Base-by-base conservation (phyloP, 495 filamentous ascomycete species). In the Aspergillus leporis region DNA sequence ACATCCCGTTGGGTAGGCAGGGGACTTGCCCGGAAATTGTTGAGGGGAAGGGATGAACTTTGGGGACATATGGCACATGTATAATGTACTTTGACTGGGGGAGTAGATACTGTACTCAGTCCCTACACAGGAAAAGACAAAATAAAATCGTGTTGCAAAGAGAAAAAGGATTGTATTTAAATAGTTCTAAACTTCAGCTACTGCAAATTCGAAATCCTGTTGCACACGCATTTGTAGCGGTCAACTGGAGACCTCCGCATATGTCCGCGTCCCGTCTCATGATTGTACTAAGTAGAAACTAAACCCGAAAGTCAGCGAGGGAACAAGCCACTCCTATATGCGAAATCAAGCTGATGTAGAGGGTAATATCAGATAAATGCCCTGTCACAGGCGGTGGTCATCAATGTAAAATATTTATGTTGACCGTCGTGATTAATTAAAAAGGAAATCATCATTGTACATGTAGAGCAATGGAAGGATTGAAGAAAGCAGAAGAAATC, bases 341-440 rank as follows among this genome's bases (percentile, higher is more conserved):
- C 22, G 13, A 56, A n/a, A n/a, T 41, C 13, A 41, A 41, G 14
- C 6, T 41, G 38, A 16, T 41, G 13, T 1, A 41, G 9, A 14
- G 10, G 14, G 14, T 12, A 12, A 14, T 77, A 70, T 87, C 87
- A 90, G 86, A 81, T 80, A 69, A 65, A 77, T 76, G 87, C 90
- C 91, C 79, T 88, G 91, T 94, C 90, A 93, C 83, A 85, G 90
- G 90, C 88, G 62, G 78, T 79, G 88, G 81, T 93, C 91, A 92
- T 93, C 91, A 95, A 90, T 79, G 83, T 85, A 81, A 83, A 73
- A 65, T 64, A 75, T 68, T 85, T 96, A 93, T 90, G 92, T 87
- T 90, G 92, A 96, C 92, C 92, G 92, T 96, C 92, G 92, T 96
- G 92, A 96, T 87, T 87, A 87, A 81, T 74, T 77, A 80, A 66